These are phyloP conservation scores for Citrus glauca DNA, from an alignment of 345 rosid genomes.

Conservation along the genomic window DNA sequence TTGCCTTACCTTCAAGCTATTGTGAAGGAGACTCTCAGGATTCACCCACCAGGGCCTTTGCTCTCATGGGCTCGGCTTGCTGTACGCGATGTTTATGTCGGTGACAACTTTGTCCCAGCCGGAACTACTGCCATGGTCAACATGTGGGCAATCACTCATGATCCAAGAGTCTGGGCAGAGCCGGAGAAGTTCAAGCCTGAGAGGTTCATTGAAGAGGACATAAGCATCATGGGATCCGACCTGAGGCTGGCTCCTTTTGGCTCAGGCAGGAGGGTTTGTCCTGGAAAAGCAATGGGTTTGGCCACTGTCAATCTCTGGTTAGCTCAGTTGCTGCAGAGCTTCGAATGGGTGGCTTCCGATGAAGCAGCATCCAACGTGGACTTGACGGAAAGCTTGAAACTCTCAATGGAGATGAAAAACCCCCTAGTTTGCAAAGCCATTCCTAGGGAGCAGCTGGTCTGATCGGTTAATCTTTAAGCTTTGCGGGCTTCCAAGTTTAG, in stretches of 20 bases:
- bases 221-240: constrained; percentile 56
- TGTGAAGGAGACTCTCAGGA: constrained; percentile 71
- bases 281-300: constrained; percentile 64
- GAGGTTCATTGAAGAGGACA: constrained; percentile 31
- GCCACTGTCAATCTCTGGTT: constrained; percentile 58
- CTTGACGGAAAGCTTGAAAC: constrained; percentile 45
- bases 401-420: constrained; percentile 63
- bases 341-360: constrained; percentile 38
- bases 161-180: constrained; percentile 45
- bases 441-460: constrained; percentile 28
- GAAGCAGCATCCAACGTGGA: constrained; percentile 28
- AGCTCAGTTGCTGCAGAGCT: constrained; percentile 48
- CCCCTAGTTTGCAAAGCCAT: constrained; percentile 53
- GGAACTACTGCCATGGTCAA: constrained; percentile 90
- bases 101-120: constrained; percentile 48
- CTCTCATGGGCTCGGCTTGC: constrained; percentile 88
- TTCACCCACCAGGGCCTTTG: constrained; percentile 86
- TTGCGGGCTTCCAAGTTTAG: background rate
- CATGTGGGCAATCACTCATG: constrained; percentile 91
- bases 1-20: constrained; percentile 60
- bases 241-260: constrained; percentile 71
- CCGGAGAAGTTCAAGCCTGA: constrained; percentile 54
- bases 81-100: constrained; percentile 53
- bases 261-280: constrained; percentile 67
- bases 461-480: background rate